Evolutionary conservation across 2,329 filamentous ascomycete genomes (phyloP).

Genomic region (Scedosporium dehoogii): DNA sequence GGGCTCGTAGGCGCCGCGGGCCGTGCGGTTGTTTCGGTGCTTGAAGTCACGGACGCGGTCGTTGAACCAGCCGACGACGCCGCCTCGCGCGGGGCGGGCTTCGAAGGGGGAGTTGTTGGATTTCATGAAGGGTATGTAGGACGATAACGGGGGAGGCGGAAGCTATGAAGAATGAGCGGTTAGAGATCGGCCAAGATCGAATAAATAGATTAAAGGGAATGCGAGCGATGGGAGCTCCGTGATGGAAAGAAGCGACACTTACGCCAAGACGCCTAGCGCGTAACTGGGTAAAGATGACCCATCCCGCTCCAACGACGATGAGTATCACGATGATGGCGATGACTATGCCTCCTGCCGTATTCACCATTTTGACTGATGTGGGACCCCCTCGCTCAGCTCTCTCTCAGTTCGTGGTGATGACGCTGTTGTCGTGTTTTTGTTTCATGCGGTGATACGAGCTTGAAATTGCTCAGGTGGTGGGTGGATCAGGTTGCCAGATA

Average conservation of each 20-base stretch:
- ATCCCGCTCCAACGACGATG: constrained; percentile 47
- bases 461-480: not conserved
- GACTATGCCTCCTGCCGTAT: constrained; percentile 56
- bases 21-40: constrained; percentile 55
- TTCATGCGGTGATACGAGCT: not conserved
- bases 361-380: constrained; percentile 32
- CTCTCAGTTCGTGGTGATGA: not conserved
- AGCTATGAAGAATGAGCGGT: constrained; percentile 33
- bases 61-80: constrained; percentile 64
- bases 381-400: not conserved
- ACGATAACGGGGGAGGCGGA: constrained; percentile 56
- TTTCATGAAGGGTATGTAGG: constrained; percentile 62
- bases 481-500: not conserved
- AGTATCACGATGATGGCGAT: constrained; percentile 60
- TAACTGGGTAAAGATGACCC: constrained; percentile 62
- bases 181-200: constrained; percentile 1
- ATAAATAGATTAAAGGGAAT: not conserved
- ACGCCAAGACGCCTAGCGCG: constrained; percentile 64
- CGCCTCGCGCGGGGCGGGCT: constrained; percentile 45
- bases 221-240: not conserved
- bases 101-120: constrained; percentile 34
- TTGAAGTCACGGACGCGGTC: constrained; percentile 54
- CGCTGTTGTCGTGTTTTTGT: not conserved
- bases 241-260: constrained; percentile 20
- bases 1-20: constrained; percentile 62